Evolutionary conservation across 495 filamentous ascomycete species (phyloP).

Genomic region (Lepidopterella palustris): DNA sequence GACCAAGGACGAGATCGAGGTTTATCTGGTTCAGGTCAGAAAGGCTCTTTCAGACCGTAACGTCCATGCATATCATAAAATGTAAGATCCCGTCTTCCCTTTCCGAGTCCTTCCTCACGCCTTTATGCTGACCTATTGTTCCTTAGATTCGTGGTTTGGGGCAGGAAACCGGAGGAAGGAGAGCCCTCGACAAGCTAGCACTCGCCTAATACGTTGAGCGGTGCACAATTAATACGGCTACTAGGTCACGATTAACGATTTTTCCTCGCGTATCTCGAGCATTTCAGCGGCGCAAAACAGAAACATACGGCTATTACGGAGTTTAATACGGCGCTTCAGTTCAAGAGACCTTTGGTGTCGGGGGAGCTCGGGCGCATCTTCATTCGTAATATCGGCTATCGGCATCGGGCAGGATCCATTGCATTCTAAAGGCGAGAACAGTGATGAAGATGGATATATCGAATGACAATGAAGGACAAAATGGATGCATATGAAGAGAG

Average conservation of each 20-base stretch:
- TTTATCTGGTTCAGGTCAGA: constrained; percentile 38
- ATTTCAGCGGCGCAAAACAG: constrained; percentile 26
- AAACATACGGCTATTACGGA: constrained; percentile 6
- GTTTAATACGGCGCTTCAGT: background rate
- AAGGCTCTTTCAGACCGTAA: constrained; percentile 36
- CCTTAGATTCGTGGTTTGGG: constrained; percentile 34
- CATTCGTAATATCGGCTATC: background rate
- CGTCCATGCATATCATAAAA: constrained; percentile 41
- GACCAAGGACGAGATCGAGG: constrained; percentile 42
- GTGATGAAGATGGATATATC: background rate
- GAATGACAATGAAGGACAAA: background rate
- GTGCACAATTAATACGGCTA: background rate
- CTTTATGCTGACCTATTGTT: constrained; percentile 9
- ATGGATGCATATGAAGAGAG: background rate
- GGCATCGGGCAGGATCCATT: background rate
- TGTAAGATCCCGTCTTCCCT: constrained; percentile 29
- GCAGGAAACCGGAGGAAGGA: constrained; percentile 28
- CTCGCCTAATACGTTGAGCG: background rate
- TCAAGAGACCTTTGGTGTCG: background rate
- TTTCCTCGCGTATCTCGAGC: constrained; percentile 11
- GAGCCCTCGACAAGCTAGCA: constrained; percentile 8
- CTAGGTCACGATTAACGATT: constrained; percentile 11
- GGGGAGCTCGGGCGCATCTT: background rate
- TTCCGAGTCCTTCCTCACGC: background rate
- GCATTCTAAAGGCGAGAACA: background rate